Evolutionary conservation across 2,329 filamentous ascomycete species (phyloP).

Genomic region (Tolypocladium ophioglossoides): DNA sequence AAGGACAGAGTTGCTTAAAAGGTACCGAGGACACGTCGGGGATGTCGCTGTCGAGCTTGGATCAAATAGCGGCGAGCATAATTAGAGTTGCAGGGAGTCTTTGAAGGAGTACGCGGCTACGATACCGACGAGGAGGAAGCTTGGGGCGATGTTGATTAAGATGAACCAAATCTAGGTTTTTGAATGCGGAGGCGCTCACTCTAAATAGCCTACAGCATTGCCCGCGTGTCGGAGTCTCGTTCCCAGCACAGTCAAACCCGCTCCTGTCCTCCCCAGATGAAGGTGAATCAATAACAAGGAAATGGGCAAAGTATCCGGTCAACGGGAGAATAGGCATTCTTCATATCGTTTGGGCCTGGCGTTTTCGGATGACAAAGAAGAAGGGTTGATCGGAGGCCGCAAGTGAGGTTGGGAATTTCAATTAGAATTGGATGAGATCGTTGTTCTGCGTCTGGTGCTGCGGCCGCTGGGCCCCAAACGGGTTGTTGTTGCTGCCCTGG

Average conservation of each 20-base stretch:
- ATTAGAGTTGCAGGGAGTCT: background rate
- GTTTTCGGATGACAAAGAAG: conserved; percentile 2
- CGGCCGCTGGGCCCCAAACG: conserved; percentile 42
- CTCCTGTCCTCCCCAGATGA: background rate
- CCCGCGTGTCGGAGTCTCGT: background rate
- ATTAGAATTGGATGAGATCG: conserved; percentile 54
- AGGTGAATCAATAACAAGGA: conserved; percentile 3
- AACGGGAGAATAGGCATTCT: conserved; percentile 1
- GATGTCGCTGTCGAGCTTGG: background rate
- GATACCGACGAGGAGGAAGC: conserved; percentile 5
- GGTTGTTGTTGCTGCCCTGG: conserved; percentile 38
- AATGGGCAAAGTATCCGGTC: background rate
- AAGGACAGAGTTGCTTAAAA: background rate
- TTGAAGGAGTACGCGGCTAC: background rate
- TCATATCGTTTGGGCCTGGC: background rate
- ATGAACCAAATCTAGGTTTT: conserved; percentile 5
- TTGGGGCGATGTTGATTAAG: conserved; percentile 4
- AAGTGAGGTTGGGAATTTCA: background rate
- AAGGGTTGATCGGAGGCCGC: background rate
- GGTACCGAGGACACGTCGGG: background rate
- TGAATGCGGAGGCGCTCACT: conserved; percentile 3
- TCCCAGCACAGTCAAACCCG: background rate
- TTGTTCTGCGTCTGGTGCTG: conserved; percentile 40
- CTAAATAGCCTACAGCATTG: conserved; percentile 1
- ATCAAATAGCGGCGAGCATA: background rate